Percentiles rank a stretch among this genome's conserved stretches.
These are phyloP conservation scores for Globisporangium alternatum DNA, from an alignment of 352 stramenopile species.

Conservation along the genomic window DNA sequence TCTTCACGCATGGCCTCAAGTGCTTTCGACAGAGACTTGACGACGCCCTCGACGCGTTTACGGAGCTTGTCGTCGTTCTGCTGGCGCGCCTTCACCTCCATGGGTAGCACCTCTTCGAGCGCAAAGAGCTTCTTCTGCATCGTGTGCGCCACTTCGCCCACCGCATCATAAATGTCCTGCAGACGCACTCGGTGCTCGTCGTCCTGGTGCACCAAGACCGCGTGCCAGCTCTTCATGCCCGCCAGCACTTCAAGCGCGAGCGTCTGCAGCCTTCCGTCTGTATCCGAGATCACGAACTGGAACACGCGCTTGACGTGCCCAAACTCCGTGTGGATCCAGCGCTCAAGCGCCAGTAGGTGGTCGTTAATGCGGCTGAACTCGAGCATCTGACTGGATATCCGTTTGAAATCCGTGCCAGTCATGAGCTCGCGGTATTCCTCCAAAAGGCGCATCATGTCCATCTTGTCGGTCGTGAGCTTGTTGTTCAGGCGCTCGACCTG, in stretches of 20 bases:
- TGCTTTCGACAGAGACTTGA: conserved; percentile 30
- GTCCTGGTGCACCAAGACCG: conserved; percentile 31
- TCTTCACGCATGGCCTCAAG: conserved; percentile 33
- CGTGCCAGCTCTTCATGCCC: conserved; percentile 28
- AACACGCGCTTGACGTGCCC: conserved; percentile 47
- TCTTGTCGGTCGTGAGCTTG: conserved; percentile 46
- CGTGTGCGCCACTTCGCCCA: conserved; percentile 28
- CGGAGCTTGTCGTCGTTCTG: conserved; percentile 54
- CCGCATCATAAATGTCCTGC: conserved; percentile 27
- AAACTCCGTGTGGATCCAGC: conserved; percentile 54
- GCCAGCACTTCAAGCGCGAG: conserved; percentile 33
- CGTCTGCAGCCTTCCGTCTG: conserved; percentile 34
- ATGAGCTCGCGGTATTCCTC: conserved; percentile 54
- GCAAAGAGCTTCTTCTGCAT: conserved; percentile 47
- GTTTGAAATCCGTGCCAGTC: conserved; percentile 44
- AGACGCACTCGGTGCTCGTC: conserved; percentile 29
- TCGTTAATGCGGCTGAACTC: conserved; percentile 59
- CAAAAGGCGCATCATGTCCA: conserved; percentile 43
- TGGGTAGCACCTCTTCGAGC: conserved; percentile 57
- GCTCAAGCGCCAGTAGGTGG: conserved; percentile 53
- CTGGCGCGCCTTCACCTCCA: conserved; percentile 63
- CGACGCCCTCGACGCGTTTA: conserved; percentile 36
- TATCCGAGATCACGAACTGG: conserved; percentile 35
- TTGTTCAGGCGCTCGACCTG: conserved; percentile 44
- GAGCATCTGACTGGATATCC: conserved; percentile 41